Evolutionary conservation across 371 early-diverging fungal genomes (phyloP).

Genomic region (Mucor mucedo): DNA sequence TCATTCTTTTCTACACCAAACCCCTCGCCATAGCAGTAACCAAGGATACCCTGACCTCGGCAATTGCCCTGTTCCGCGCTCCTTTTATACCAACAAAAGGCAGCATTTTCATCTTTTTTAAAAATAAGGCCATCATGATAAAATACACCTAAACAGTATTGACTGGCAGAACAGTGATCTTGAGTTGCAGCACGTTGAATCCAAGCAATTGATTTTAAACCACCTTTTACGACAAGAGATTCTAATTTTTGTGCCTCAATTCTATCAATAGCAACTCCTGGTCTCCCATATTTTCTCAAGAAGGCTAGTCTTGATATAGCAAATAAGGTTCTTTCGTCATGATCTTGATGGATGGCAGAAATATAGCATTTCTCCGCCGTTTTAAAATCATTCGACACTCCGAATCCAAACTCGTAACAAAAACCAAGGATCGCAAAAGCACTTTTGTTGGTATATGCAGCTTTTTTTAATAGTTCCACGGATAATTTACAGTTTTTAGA

Average conservation of each 20-base stretch:
- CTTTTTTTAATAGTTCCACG: constrained; percentile 48
- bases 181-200: constrained; percentile 59
- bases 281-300: constrained; percentile 80
- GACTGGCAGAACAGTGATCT: constrained; percentile 48
- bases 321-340: constrained; percentile 41
- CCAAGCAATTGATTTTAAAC: constrained; percentile 47
- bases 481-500: constrained; percentile 49
- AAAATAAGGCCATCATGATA: constrained; percentile 78
- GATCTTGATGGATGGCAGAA: constrained; percentile 31
- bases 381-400: constrained; percentile 57
- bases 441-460: constrained; percentile 44
- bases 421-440: constrained; percentile 67
- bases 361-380: constrained; percentile 67
- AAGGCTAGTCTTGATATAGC: constrained; percentile 72
- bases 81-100: constrained; percentile 67
- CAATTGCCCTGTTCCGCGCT: constrained; percentile 71
- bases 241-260: constrained; percentile 73
- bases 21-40: constrained; percentile 80
- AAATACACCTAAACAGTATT: constrained; percentile 73
- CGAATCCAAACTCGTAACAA: constrained; percentile 85
- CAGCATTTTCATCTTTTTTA: constrained; percentile 53
- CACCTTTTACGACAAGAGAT: constrained; percentile 30
- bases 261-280: constrained; percentile 72
- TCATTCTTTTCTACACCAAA: constrained; percentile 77
- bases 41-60: constrained; percentile 75